Conservation (phyloP, 208 protist species). For the Entamoeba histolytica region DNA sequence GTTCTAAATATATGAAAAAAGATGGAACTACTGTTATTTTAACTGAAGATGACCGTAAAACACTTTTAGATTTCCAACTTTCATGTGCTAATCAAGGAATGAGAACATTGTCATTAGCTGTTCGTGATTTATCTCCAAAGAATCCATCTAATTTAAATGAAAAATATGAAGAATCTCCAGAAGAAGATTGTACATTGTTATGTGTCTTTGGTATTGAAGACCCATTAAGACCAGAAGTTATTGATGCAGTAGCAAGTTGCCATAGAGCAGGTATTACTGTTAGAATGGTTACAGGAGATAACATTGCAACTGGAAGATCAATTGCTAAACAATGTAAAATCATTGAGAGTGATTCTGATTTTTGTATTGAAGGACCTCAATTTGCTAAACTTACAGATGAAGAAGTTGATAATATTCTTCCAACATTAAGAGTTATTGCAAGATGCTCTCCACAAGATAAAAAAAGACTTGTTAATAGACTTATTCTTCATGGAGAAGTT, state of each 20-base stretch:
- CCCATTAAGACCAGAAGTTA: not conserved
- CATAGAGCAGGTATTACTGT: slow-evolving; percentile 54
- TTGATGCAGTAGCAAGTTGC: slow-evolving; percentile 33
- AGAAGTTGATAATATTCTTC: slow-evolving; percentile 8
- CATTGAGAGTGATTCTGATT: slow-evolving; percentile 30
- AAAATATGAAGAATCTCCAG: not conserved
- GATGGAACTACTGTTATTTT: slow-evolving; percentile 9
- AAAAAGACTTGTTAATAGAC: not conserved
- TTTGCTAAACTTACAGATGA: slow-evolving; percentile 32
- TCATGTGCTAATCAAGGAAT: not conserved
- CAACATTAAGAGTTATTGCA: not conserved
- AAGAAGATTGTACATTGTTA: not conserved
- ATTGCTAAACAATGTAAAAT: slow-evolving; percentile 49
- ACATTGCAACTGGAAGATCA: slow-evolving; percentile 42
- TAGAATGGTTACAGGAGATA: slow-evolving; percentile 65
- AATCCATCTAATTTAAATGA: not conserved
- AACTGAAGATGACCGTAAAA: not conserved
- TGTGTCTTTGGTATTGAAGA: not conserved
- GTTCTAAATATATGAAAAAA: slow-evolving; percentile 29
- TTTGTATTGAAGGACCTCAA: slow-evolving; percentile 19
- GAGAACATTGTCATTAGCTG: slow-evolving; percentile 1
- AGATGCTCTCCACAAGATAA: not conserved
- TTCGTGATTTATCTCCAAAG: not conserved
- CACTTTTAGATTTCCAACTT: not conserved
- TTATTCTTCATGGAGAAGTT: not conserved